phyloP scores from a whole-genome alignment of 169 alveolate species.

The Eimeria necatrix region DNA sequence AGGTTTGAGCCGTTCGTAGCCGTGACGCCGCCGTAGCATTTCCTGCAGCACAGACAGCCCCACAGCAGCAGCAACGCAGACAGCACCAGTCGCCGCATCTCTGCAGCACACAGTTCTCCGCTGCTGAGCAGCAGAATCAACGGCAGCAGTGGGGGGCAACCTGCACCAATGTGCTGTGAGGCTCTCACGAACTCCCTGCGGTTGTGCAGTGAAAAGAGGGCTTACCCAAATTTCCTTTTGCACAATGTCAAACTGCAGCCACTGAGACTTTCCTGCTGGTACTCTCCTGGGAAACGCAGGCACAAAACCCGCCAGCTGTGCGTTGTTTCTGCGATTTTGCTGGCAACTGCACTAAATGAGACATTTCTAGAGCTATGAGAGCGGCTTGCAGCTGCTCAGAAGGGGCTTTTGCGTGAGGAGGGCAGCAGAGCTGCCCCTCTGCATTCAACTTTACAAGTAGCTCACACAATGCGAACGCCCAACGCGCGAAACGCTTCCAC shows the following conservation, averaged over 20 bases:
- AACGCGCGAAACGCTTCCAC: constrained; percentile 48
- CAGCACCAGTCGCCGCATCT: not conserved
- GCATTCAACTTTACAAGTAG: not conserved
- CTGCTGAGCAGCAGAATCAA: not conserved
- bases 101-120: not conserved
- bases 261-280: constrained; percentile 61
- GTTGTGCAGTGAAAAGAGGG: not conserved
- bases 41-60: not conserved
- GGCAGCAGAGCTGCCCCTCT: too few species aligned
- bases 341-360: too few species aligned
- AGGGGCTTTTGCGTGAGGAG: too few species aligned
- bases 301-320: not conserved
- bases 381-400: too few species aligned
- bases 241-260: constrained; percentile 60
- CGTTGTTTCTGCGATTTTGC: not conserved
- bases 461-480: constrained; percentile 74
- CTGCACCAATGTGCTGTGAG: not conserved
- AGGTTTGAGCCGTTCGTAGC: constrained; percentile 69
- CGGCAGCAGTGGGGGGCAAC: not conserved
- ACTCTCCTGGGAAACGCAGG: constrained; percentile 3
- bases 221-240: constrained; percentile 53
- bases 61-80: not conserved
- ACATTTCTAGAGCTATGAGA: too few species aligned
- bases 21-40: constrained; percentile 62
- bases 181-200: too few species aligned